phyloP scores from a whole-genome alignment of 345 rosid genomes.

The Orychophragmus violaceus region DNA sequence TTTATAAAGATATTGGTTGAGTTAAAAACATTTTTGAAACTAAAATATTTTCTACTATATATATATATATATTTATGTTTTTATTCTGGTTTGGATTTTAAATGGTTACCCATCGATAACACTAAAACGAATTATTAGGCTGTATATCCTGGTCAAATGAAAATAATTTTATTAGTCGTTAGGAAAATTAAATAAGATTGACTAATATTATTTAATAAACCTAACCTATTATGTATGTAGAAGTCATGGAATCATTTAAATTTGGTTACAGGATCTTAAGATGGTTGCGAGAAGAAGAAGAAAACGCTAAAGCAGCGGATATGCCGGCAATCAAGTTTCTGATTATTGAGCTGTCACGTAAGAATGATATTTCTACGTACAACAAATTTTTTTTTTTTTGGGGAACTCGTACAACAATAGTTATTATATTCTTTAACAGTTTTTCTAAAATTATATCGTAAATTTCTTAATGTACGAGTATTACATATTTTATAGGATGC shows the following conservation, averaged over 20 bases:
- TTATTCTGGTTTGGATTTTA: neutral
- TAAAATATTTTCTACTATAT: no score
- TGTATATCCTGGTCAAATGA: neutral
- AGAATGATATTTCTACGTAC: slow-evolving; percentile 13
- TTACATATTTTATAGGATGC: neutral
- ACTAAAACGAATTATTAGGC: neutral
- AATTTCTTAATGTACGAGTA: neutral
- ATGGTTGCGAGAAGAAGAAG: slow-evolving; percentile 72
- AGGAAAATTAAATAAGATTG: neutral
- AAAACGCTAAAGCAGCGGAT: slow-evolving; percentile 25
- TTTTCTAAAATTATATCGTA: neutral
- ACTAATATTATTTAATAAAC: neutral
- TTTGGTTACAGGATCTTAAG: slow-evolving; percentile 50
- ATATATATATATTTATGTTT: no score
- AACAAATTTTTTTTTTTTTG: no score
- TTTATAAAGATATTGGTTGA: no score
- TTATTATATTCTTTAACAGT: neutral
- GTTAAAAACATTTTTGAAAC: no score
- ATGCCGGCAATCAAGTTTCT: slow-evolving; percentile 46
- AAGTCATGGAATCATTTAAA: neutral
- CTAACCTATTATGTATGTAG: neutral
- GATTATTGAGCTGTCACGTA: slow-evolving; percentile 79
- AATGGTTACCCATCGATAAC: neutral
- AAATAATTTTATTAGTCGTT: neutral
- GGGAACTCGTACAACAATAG: no score